Evolutionary conservation across 1,139 yeast species (phyloP).

Genomic region (Pichia sp.): DNA sequence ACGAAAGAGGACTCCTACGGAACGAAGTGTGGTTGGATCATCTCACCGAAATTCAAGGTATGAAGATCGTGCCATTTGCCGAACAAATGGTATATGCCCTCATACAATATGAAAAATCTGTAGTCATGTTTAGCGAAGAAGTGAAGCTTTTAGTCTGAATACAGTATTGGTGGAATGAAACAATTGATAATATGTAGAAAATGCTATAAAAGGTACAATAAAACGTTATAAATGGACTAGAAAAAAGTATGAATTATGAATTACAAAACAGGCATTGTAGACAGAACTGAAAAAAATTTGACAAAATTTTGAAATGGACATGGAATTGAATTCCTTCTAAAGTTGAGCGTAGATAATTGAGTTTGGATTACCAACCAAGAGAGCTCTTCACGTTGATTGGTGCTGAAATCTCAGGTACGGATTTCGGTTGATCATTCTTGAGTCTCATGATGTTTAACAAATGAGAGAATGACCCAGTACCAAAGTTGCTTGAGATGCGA

Average conservation of each 20-base stretch:
- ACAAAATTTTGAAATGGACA: too few species aligned
- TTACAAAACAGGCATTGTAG: too few species aligned
- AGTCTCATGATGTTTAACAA: constrained; percentile 11
- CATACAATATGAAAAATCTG: constrained; percentile 16
- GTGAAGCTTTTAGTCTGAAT: too few species aligned
- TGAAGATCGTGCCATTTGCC: constrained; percentile 4
- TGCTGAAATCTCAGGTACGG: constrained; percentile 35
- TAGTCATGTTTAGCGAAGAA: constrained; percentile 17
- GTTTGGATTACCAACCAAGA: constrained; percentile 42
- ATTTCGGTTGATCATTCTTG: constrained; percentile 17
- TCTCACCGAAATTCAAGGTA: constrained; percentile 6
- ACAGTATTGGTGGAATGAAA: too few species aligned
- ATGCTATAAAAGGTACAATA: too few species aligned
- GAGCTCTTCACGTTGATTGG: constrained; percentile 44
- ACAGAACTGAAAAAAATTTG: too few species aligned
- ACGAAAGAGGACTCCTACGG: constrained; percentile 4
- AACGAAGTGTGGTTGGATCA: constrained; percentile 15
- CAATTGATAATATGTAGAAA: too few species aligned
- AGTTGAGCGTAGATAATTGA: too few species aligned
- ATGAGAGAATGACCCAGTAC: constrained; percentile 4
- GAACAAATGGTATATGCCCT: constrained; percentile 9
- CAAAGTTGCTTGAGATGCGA: constrained; percentile 1
- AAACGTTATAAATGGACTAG: too few species aligned
- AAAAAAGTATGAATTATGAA: too few species aligned
- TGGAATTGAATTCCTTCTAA: too few species aligned